phyloP scores from a whole-genome alignment of 192 early-diverging fungal species.

The Mortierella hygrophila region DNA sequence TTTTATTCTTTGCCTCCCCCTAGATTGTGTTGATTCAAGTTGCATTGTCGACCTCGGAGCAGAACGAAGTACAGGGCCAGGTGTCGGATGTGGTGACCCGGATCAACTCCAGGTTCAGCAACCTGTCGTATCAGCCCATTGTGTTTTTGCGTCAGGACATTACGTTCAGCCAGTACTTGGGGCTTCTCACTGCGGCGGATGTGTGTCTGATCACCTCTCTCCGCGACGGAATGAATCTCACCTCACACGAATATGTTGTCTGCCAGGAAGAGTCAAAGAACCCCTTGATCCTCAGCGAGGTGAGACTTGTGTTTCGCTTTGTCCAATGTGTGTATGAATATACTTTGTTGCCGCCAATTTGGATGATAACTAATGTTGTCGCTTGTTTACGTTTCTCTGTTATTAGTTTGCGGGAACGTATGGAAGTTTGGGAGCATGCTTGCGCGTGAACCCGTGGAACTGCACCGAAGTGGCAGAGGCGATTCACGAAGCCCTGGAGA shows the following conservation, averaged over 20 bases:
- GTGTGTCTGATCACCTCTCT: conserved; percentile 91
- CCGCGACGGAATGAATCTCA: conserved; percentile 98
- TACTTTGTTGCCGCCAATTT: neutral
- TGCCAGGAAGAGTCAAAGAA: conserved; percentile 88
- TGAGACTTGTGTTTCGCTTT: conserved; percentile 14
- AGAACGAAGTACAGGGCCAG: conserved; percentile 89
- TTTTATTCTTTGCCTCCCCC: neutral
- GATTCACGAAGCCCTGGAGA: conserved; percentile 89
- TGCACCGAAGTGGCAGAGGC: conserved; percentile 88
- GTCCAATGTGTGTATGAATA: neutral
- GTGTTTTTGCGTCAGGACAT: conserved; percentile 94
- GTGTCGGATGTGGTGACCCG: conserved; percentile 92
- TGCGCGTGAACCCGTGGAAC: conserved; percentile 98
- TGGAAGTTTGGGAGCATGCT: conserved; percentile 85
- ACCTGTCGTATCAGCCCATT: conserved; percentile 91
- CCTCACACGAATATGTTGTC: conserved; percentile 93
- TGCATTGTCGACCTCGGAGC: conserved; percentile 90
- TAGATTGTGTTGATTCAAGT: conserved; percentile 95
- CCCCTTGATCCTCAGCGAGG: conserved; percentile 92
- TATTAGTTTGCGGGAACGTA: conserved; percentile 94
- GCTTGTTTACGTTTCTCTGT: neutral
- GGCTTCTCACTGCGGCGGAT: conserved; percentile 89
- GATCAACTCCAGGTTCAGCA: conserved; percentile 93
- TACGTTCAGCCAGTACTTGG: conserved; percentile 91
- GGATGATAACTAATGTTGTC: neutral